Evolutionary conservation across 441 rosid genomes (phyloP).

Genomic region (Mallotus repandus): DNA sequence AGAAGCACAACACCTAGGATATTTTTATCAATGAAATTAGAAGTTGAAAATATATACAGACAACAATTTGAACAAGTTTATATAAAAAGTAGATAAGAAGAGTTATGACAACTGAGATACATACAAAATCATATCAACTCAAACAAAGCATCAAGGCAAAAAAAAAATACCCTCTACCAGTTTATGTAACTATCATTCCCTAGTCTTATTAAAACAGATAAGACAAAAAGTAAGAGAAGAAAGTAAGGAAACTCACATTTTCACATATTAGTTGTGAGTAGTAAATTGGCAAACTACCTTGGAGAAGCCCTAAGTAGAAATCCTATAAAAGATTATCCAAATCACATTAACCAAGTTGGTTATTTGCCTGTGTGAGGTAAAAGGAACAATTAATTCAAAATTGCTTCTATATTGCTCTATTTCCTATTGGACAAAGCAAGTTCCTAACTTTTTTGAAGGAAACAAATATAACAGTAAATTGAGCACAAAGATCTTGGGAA

Average conservation of each 20-base stretch:
- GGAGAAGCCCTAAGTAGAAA: conserved; percentile 60
- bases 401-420: conserved; percentile 73
- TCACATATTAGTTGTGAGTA: conserved; percentile 77
- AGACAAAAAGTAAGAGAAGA: background rate
- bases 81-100: background rate
- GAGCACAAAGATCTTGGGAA: too few relatives aligned
- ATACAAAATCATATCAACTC: background rate
- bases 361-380: background rate
- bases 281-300: conserved; percentile 53
- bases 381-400: conserved; percentile 10
- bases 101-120: background rate
- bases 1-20: background rate
- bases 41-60: background rate
- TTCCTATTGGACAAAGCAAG: too few relatives aligned
- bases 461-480: too few relatives aligned
- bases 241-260: conserved; percentile 49
- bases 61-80: background rate
- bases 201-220: background rate
- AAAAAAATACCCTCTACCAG: background rate
- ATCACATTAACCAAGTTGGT: conserved; percentile 15
- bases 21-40: background rate
- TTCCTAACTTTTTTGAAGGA: too few relatives aligned
- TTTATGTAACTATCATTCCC: background rate
- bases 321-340: conserved; percentile 45
- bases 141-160: background rate